These are phyloP conservation scores for Croton laevigatus DNA, from an alignment of 441 rosid genomes.

Conservation along the genomic window DNA sequence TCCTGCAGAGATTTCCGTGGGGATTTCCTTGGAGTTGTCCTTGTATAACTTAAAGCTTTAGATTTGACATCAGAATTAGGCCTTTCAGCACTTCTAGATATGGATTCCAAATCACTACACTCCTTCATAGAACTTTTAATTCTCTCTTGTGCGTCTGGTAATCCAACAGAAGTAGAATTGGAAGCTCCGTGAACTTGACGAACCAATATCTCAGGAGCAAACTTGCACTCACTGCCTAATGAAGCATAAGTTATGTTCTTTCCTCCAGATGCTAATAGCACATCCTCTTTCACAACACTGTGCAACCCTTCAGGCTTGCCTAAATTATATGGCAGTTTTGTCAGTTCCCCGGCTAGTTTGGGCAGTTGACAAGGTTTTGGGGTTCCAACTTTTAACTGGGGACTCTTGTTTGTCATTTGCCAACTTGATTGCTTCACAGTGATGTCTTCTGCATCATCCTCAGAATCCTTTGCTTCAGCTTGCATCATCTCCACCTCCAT, in stretches of 20 bases:
- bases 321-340: slow-evolving; percentile 20
- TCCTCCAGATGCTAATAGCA: slow-evolving; percentile 34
- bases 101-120: slow-evolving; percentile 25
- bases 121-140: slow-evolving; percentile 34
- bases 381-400: slow-evolving; percentile 40
- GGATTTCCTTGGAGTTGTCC: slow-evolving; percentile 34
- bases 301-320: slow-evolving; percentile 29
- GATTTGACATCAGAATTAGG: slow-evolving; percentile 31
- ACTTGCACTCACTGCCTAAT: slow-evolving; percentile 25
- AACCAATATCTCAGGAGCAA: slow-evolving; percentile 26
- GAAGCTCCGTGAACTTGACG: slow-evolving; percentile 22
- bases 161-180: slow-evolving; percentile 24
- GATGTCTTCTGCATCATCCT: slow-evolving; percentile 60
- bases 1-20: slow-evolving; percentile 3
- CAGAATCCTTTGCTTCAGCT: slow-evolving; percentile 93
- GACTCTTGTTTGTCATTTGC: slow-evolving; percentile 38
- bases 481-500: slow-evolving; percentile 74
- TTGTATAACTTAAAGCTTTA: slow-evolving; percentile 40
- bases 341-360: slow-evolving; percentile 30
- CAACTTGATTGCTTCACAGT: slow-evolving; percentile 31
- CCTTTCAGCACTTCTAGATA: slow-evolving; percentile 33
- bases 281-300: slow-evolving; percentile 23
- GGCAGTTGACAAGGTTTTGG: slow-evolving; percentile 30
- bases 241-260: slow-evolving; percentile 27
- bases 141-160: slow-evolving; percentile 30